Evolutionary conservation across 1,284 basidiomycete species (phyloP), one percentile per base, ranked within the genome.

Genomic region (Apiotrichum gracile): DNA sequence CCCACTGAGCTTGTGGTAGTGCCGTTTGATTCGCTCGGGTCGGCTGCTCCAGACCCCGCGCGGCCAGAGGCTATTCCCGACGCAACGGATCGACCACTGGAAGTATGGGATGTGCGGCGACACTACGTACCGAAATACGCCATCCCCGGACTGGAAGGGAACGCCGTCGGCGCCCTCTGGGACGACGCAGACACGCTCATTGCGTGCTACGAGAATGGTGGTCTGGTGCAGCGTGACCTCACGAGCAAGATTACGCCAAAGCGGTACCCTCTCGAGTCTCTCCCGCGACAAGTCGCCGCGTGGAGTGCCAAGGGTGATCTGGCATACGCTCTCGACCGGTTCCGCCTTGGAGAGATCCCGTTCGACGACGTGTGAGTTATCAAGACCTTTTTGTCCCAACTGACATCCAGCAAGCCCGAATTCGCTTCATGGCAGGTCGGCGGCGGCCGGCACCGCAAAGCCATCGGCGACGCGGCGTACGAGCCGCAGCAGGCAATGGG

Each of bases 91-190:
- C 33, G 27, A 53, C 47, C 75, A 0, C 79, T 91, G 22, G 88
- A 92, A 65, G 84, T 92, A 19, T 93, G 90, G 90, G 90, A 93
- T 67, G 87, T 89, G 1, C 79, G 89, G 37, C 78, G 89, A 34
- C 82, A 83, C 5, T 86, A 86, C 78, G 79, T 92, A 42, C 83
- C 87, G 6, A 92, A 92, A 71, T 92, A 90, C 82, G 79, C 81
- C 1, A 78, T 91, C 6, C 58, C 43, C 17, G 50, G 60, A 27
- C 33, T 57, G 25, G 69, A 69, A 49, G 66, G 68, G 29, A 52
- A 44, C 4, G 62, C 68, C 0, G 52, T 63, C 84, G 88, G 88
- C 60, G 77, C 87, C 17, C 77, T 78, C 22, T 91, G 90, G 70
- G 78, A 63, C 21, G 85, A 86, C 65, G 80, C 85, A 1, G 81